Evolutionary conservation across 352 stramenopile genomes (phyloP), one percentile per base, ranked within the genome.

Genomic region (Phytopythium vexans): DNA sequence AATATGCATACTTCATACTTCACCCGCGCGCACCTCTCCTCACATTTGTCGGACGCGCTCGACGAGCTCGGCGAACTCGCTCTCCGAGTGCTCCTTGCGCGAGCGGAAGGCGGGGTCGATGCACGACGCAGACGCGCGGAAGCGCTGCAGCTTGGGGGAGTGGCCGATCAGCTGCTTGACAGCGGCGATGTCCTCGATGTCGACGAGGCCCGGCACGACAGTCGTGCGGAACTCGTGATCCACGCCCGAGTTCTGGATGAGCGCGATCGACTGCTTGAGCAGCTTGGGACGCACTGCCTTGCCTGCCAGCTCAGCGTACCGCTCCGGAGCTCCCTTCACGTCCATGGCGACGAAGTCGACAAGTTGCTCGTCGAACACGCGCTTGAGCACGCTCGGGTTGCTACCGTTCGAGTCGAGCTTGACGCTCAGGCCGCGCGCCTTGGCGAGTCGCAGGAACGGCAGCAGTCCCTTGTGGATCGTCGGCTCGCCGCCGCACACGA

Each of bases 341-440:
- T 69, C 61, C 61, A 69, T 65, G 0, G 61, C 61, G 51, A 69
- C 52, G 57, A 69, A 69, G 9, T 64, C 56, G 2, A 69, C 47
- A 9, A 69, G 56, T 2, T 69, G 16, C 21, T 69, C 61, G 5
- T 69, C 61, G 8, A 69, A 64, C 11, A 69, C 50, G 37, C 57
- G 60, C 35, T 65, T 52, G 37, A 69, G 52, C 47, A 65, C 51
- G n/a, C 57, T 65, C 46, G 61, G 61, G 47, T 69, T 69, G 42
- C 61, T 69, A 37, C 61, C 61, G 61, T 69, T 69, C 27, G 61
- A 69, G 51, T 69, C 61, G 9, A 69, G 56, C 47, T 69, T 69
- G 33, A 69, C 56, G 1, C 56, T 50, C 33, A 69, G 50, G 9
- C 61, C 61, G n/a, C 49, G 53, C 33, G 61, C 61, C 38, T 61